Conservation (phyloP, 345 rosid genomes). For the Isatis tinctoria region DNA sequence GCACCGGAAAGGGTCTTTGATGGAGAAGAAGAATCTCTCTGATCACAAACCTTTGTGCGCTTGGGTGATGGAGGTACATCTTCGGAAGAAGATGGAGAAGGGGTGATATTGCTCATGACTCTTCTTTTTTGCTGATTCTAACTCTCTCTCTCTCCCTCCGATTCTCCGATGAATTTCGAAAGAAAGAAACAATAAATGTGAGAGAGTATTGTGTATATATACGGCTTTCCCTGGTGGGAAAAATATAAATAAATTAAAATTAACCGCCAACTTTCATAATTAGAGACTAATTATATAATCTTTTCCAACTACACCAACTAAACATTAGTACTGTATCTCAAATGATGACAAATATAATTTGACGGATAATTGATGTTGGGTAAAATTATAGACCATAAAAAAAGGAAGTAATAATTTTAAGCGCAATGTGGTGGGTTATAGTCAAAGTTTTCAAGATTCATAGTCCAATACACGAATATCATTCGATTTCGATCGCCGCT, state of each 20-base stretch:
- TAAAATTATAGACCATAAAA: too few species aligned
- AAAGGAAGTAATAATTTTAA: too few species aligned
- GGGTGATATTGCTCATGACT: constrained; percentile 51
- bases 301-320: too few species aligned
- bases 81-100: constrained; percentile 49
- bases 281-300: too few species aligned
- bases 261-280: not conserved
- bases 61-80: constrained; percentile 67
- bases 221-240: constrained; percentile 14
- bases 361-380: too few species aligned
- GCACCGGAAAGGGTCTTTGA: not conserved
- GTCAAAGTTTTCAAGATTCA: too few species aligned
- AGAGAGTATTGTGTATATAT: not conserved
- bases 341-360: too few species aligned
- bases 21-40: not conserved
- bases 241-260: not conserved
- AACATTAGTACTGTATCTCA: too few species aligned
- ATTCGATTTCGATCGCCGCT: too few species aligned
- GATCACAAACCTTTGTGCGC: constrained; percentile 60
- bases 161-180: not conserved
- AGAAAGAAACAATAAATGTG: not conserved
- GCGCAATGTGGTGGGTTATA: too few species aligned
- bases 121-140: constrained; percentile 28
- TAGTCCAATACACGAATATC: too few species aligned
- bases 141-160: not conserved